These are phyloP conservation scores for Gautieria morchelliformis DNA, from an alignment of 768 basidiomycete genomes.

Conservation along the genomic window DNA sequence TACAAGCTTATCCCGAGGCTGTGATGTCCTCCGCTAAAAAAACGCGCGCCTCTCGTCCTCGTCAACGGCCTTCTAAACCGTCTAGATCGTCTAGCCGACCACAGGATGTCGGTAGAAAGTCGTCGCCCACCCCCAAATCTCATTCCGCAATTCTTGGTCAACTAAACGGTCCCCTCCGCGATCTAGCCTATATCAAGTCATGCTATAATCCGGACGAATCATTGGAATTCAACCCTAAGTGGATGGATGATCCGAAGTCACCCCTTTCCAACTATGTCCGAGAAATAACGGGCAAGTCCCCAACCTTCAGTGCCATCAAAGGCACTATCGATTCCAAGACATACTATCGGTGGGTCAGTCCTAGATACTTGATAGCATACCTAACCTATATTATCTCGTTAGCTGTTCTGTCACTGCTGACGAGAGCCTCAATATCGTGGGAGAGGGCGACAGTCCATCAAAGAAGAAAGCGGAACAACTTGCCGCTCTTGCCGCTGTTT, in stretches of 20 bases:
- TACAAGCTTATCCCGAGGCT: too few species aligned
- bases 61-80: not conserved
- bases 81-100: not conserved
- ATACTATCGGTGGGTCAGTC: conserved; percentile 2
- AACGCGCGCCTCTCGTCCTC: not conserved
- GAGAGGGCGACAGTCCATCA: conserved; percentile 48
- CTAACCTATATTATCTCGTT: not conserved
- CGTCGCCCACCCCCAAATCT: not conserved
- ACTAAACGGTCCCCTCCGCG: conserved; percentile 5
- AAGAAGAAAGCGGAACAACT: conserved; percentile 63
- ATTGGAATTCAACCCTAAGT: not conserved
- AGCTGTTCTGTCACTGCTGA: conserved; percentile 23
- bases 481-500: conserved; percentile 65
- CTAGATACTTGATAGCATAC: not conserved
- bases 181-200: conserved; percentile 1
- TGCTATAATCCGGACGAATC: not conserved
- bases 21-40: not conserved
- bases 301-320: not conserved
- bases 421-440: conserved; percentile 30
- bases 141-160: not conserved
- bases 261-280: not conserved
- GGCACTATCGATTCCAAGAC: not conserved
- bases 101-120: not conserved
- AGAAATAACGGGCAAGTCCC: not conserved
- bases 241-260: conserved; percentile 1